Conservation (phyloP, 306 rosid genomes). For the Dryas octopetala region DNA sequence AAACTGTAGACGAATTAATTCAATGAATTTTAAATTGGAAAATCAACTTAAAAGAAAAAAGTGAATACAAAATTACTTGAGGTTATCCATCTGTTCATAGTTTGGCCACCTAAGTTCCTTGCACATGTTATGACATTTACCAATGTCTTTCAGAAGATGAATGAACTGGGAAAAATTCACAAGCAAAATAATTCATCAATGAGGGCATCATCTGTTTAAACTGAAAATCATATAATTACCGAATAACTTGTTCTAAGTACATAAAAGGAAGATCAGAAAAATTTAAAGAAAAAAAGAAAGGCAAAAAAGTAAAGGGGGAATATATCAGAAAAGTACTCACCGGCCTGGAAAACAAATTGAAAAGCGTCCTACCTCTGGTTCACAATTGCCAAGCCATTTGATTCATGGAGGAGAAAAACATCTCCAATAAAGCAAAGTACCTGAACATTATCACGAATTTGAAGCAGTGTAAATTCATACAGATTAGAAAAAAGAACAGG, state of each 20-base stretch:
- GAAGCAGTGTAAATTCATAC: constrained; percentile 16
- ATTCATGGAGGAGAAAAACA: constrained; percentile 86
- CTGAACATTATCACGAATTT: constrained; percentile 40
- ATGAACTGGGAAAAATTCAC: too few species aligned
- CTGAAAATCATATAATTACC: too few species aligned
- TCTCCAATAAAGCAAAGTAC: constrained; percentile 87
- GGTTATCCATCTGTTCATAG: too few species aligned
- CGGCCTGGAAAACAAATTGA: constrained; percentile 22
- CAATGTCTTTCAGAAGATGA: too few species aligned
- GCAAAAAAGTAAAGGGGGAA: not conserved
- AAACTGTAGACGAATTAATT: too few species aligned
- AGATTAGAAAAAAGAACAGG: constrained; percentile 5
- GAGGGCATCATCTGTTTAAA: not conserved
- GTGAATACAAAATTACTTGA: too few species aligned
- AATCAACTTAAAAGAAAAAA: too few species aligned
- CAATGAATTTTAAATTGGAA: too few species aligned
- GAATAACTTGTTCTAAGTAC: too few species aligned
- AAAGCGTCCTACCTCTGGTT: constrained; percentile 60
- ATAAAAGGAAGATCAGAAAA: not conserved
- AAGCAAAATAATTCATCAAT: too few species aligned
- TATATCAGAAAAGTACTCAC: constrained; percentile 7
- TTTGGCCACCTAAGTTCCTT: too few species aligned
- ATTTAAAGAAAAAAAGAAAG: not conserved
- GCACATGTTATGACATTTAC: too few species aligned
- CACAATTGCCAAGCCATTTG: constrained; percentile 85